Conservation (phyloP, 2,329 filamentous ascomycete species). For the Acephala macrosclerotiorum region DNA sequence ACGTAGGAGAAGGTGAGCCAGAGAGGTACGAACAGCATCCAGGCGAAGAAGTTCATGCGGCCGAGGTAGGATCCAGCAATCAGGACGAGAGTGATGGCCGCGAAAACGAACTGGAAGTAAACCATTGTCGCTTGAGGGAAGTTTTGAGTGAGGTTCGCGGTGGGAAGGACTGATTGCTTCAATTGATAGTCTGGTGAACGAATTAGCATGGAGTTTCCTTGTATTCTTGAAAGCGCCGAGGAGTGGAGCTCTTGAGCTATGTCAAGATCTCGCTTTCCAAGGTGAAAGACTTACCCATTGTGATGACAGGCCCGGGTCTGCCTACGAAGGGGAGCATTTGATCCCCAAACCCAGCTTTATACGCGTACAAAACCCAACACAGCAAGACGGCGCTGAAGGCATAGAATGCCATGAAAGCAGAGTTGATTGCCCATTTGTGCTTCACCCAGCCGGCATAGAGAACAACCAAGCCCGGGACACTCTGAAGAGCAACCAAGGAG, state of each 20-base stretch:
- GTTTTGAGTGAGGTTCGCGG: slow-evolving; percentile 49
- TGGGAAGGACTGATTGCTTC: slow-evolving; percentile 50
- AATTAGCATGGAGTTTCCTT: too few relatives aligned
- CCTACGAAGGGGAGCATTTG: slow-evolving; percentile 59
- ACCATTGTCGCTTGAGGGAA: slow-evolving; percentile 57
- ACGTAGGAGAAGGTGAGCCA: slow-evolving; percentile 57
- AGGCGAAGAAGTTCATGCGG: slow-evolving; percentile 58
- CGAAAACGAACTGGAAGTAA: slow-evolving; percentile 62
- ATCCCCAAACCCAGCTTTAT: slow-evolving; percentile 55
- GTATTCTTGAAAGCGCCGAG: not conserved
- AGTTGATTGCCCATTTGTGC: slow-evolving; percentile 57
- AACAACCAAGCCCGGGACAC: slow-evolving; percentile 55
- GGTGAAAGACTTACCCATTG: slow-evolving; percentile 44
- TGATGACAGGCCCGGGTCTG: slow-evolving; percentile 52
- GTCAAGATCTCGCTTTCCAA: not conserved
- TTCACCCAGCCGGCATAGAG: slow-evolving; percentile 56
- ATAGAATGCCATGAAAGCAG: slow-evolving; percentile 59
- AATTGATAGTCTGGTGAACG: slow-evolving; percentile 45
- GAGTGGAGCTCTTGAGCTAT: not conserved
- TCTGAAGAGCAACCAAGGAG: slow-evolving; percentile 56
- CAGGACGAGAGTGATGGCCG: slow-evolving; percentile 57
- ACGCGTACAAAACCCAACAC: slow-evolving; percentile 57
- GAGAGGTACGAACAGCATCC: slow-evolving; percentile 60
- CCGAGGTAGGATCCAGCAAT: slow-evolving; percentile 54
- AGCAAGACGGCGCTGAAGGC: slow-evolving; percentile 56